Base-by-base conservation (phyloP, 441 rosid species). In the California macrophylla region DNA sequence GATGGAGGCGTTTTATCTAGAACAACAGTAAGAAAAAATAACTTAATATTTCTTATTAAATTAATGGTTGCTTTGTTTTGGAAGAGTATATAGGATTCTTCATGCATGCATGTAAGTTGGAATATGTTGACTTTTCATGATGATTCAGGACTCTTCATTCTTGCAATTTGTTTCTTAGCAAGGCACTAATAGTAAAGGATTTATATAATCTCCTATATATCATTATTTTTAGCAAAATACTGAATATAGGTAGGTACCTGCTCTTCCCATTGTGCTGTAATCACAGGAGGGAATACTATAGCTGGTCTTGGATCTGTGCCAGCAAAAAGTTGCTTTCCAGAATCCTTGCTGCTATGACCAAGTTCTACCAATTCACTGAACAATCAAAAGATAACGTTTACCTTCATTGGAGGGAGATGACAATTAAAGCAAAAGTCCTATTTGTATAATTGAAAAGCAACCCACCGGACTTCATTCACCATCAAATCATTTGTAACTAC, bases 401-500 rank as follows among this genome's bases (percentile, higher is more conserved):
- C 28, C 45, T 70, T 76, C 66, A 25, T 61, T 25, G 29, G 68
- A 73, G 67, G 61, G 71, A 73, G 25, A 45, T 2, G 28, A 2
- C 23, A 13, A 62, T 60, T 6, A 32, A 61, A 64, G 16, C 38
- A 45, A 45, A 38, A 34, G 30, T 24, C 24, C 3, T 26, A 63
- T 29, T n/a, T 26, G n/a, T 12, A 15, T 24, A 7, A 72, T 52
- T 25, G 24, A 18, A 64, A 21, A 63, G 40, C 28, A 47, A 81
- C 96, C 77, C 62, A 92, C 99, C 98, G 90, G 73, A 82, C 89
- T 81, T 96, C 99, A 73, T 82, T 91, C 82, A 88, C 90, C 98
- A 89, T 91, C 97, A 93, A 88, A 84, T 96, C 98, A 68, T 87
- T 87, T 32, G 94, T 85, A 66, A 89, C 93, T 65, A 96, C 96